phyloP scores from a whole-genome alignment of 805 yeast species.

The Millerozyma acaciae region DNA sequence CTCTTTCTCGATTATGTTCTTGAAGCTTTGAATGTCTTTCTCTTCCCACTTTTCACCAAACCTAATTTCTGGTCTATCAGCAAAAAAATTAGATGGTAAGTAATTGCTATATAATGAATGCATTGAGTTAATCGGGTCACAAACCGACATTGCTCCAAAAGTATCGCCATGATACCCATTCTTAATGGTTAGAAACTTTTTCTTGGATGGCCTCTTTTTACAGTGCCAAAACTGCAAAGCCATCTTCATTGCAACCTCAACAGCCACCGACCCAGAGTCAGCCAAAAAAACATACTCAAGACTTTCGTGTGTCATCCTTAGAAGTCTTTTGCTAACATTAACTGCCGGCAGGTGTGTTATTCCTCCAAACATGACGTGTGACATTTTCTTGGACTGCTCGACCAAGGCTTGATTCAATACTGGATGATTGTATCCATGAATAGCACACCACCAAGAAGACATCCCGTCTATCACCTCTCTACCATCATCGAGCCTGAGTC shows the following conservation, averaged over 20 bases:
- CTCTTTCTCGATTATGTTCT: constrained; percentile 2
- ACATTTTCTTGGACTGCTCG: constrained; percentile 23
- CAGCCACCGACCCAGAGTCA: constrained; percentile 22
- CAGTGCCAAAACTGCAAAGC: constrained; percentile 28
- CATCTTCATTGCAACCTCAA: constrained; percentile 37
- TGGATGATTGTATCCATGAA: constrained; percentile 24
- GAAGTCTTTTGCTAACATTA: constrained; percentile 22
- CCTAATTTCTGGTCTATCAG: constrained; percentile 17
- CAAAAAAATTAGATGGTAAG: constrained; percentile 22
- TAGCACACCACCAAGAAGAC: constrained; percentile 31
- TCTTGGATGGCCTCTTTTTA: constrained; percentile 18
- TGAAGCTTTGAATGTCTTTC: constrained; percentile 3
- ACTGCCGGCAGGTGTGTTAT: constrained; percentile 22
- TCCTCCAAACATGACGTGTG: constrained; percentile 20
- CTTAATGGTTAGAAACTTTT: constrained; percentile 27
- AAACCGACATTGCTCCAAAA: constrained; percentile 36
- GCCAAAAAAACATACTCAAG: constrained; percentile 8
- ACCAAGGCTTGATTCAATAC: constrained; percentile 20
- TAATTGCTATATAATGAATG: constrained; percentile 27
- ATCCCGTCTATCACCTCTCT: constrained; percentile 20
- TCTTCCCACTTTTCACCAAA: constrained; percentile 15
- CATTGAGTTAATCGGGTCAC: constrained; percentile 29
- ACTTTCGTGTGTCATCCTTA: constrained; percentile 26
- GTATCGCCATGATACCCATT: constrained; percentile 39
- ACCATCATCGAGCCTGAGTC: constrained; percentile 14